Conservation (phyloP, 805 yeast genomes). For the Scheffersomyces amazonensis region DNA sequence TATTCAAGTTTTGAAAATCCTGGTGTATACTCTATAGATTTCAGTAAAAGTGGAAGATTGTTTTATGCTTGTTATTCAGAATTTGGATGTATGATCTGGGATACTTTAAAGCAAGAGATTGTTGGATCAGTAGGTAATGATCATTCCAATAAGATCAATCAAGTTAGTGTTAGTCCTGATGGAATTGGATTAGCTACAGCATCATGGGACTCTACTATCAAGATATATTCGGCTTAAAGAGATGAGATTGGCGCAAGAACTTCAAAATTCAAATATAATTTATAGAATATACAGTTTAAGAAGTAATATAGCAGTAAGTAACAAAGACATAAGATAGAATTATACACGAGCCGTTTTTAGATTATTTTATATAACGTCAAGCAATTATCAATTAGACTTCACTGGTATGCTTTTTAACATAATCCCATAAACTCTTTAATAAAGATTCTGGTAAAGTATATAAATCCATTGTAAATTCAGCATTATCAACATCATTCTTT, state of each 20-base stretch:
- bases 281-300: not conserved
- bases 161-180: constrained; percentile 65
- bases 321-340: no score
- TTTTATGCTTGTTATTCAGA: constrained; percentile 77
- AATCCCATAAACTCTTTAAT: constrained; percentile 92
- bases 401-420: constrained; percentile 68
- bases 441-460: constrained; percentile 89
- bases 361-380: no score
- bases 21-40: constrained; percentile 72
- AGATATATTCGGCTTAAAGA: constrained; percentile 52
- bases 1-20: constrained; percentile 47
- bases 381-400: constrained; percentile 20
- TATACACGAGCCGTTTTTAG: no score
- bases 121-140: constrained; percentile 56
- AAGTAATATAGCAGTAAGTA: no score
- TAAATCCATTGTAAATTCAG: constrained; percentile 95
- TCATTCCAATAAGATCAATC: constrained; percentile 51
- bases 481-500: constrained; percentile 92
- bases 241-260: no score
- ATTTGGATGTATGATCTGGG: constrained; percentile 76
- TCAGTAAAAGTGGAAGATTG: constrained; percentile 70
- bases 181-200: constrained; percentile 77
- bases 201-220: constrained; percentile 76
- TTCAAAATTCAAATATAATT: not conserved
- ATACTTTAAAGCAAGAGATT: constrained; percentile 59